These are phyloP conservation scores for Coelastrella sp. DNA, from an alignment of 139 green algal genomes.

Conservation along the genomic window DNA sequence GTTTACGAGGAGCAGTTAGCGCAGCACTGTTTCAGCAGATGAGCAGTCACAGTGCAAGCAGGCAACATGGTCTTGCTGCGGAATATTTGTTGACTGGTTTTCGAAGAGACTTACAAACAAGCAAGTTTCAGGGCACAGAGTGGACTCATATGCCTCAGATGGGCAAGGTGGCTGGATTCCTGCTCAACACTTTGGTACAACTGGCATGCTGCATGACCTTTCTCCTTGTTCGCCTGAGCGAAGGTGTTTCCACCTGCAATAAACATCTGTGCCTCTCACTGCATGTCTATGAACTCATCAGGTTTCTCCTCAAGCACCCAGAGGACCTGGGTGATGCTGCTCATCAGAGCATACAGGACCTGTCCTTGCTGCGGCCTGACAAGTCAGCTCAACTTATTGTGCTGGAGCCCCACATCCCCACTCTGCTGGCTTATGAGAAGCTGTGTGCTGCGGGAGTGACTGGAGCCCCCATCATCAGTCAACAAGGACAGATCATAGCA, in stretches of 20 bases:
- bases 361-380: constrained; percentile 55
- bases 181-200: no score
- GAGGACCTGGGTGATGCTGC: constrained; percentile 48
- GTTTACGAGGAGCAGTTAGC: background rate
- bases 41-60: no score
- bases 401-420: constrained; percentile 70
- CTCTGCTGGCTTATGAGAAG: constrained; percentile 75
- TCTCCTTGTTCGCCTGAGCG: no score
- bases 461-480: constrained; percentile 73
- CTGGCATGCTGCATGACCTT: no score
- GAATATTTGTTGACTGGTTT: background rate
- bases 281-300: no score
- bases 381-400: constrained; percentile 50
- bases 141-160: no score
- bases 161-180: no score
- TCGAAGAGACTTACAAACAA: no score
- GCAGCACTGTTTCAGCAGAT: no score
- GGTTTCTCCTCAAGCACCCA: constrained; percentile 48
- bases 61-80: background rate
- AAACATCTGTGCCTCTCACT: no score
- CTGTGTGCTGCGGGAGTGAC: constrained; percentile 68
- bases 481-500: constrained; percentile 73
- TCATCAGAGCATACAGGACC: constrained; percentile 41
- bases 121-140: no score
- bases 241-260: no score